Evolutionary conservation across 768 basidiomycete genomes (phyloP).

Genomic region (Sarcodon aspratus): DNA sequence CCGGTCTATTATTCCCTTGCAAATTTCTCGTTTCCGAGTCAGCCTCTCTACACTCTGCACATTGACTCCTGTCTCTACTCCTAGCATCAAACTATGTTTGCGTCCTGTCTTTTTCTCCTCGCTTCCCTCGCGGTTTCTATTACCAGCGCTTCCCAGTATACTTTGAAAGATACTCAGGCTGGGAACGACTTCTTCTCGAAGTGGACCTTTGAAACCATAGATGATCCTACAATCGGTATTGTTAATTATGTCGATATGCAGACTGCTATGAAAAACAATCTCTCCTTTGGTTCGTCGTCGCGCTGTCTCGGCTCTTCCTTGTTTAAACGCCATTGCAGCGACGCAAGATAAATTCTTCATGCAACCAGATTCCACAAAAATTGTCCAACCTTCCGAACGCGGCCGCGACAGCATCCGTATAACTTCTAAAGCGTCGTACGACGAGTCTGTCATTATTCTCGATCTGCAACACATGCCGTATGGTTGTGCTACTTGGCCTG

Average conservation of each 20-base stretch:
- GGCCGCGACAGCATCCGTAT: constrained; percentile 52
- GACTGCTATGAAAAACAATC: constrained; percentile 28
- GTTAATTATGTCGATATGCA: constrained; percentile 43
- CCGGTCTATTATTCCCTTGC: too few relatives aligned
- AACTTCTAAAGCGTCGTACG: constrained; percentile 29
- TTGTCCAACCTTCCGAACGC: constrained; percentile 20
- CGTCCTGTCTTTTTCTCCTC: too few relatives aligned
- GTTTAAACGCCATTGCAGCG: constrained; percentile 12
- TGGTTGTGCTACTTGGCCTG: constrained; percentile 56
- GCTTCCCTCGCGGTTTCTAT: too few relatives aligned
- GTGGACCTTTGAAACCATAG: constrained; percentile 36
- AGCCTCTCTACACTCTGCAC: too few relatives aligned
- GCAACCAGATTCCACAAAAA: constrained; percentile 35
- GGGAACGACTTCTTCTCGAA: constrained; percentile 31
- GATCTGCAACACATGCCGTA: constrained; percentile 50
- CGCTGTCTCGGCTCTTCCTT: not conserved
- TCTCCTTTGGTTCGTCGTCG: constrained; percentile 31
- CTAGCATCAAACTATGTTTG: too few relatives aligned
- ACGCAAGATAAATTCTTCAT: constrained; percentile 38
- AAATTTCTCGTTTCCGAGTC: too few relatives aligned
- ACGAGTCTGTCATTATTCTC: constrained; percentile 35
- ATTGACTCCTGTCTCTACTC: too few relatives aligned
- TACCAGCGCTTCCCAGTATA: too few relatives aligned
- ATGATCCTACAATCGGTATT: constrained; percentile 58
- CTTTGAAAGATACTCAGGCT: not conserved